Evolutionary conservation across 73 alveolate species (phyloP), one percentile per base, ranked within the genome.

Genomic region (Paramecium primaurelia): DNA sequence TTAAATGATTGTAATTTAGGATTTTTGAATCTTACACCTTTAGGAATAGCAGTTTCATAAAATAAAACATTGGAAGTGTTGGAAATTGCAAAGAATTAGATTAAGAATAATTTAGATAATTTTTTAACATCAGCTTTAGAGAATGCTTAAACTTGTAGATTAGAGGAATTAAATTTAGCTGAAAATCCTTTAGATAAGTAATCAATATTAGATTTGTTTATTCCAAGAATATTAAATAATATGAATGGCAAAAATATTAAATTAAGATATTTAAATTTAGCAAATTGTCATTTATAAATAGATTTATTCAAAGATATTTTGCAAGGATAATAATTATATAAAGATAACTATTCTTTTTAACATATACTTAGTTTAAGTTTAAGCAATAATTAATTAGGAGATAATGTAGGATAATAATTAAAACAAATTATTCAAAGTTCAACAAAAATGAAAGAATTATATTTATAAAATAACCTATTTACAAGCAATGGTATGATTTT

Each of bases 1-100:
- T 22, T 80, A 80, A 80, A 80, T 44, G 73, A 80, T 28, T 80
- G 91, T 47, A 44, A 80, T 25, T 49, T 80, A 45, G 91, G 91
- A 44, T 42, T 45, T 9, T 26, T 80, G 8, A 44, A 80, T 47
- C 58, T 80, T 22, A 10, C 18, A 32, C 73, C 75, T n/a, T 49
- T 80, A 47, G 91, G 91, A 20, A 12, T 28, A 45, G 44, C 51
- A 26, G 44, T 80, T 8, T 22, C 64, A 10, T 80, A 26, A 28
- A 80, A 49, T 49, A 42, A 47, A 80, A 80, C 91, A 6, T 25
- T 80, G 26, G 71, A 80, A 42, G 44, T 49, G 1, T 45, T 80
- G 26, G 91, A 80, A 80, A 32, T 80, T 18, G 26, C 91, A 40
- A 47, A 47, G 8, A 80, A 80, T 26, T 18, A 44, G 32, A 73